Evolutionary conservation across 768 basidiomycete species (phyloP), one percentile per base, ranked within the genome.

Genomic region (Lactarius psammicola): DNA sequence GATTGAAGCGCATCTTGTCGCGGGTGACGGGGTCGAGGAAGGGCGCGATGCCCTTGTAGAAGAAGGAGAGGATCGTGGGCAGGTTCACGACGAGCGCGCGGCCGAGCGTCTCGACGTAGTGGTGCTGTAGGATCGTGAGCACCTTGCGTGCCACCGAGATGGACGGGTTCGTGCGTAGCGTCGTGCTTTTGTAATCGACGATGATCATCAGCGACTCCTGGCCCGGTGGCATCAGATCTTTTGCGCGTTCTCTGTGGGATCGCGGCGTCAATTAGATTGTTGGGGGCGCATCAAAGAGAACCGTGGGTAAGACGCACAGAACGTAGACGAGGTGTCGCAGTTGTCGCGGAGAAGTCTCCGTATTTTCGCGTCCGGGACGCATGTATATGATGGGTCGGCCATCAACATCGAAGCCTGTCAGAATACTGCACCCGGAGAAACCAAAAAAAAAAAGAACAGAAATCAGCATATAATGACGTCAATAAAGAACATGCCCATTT

Each of bases 1-100:
- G 92, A 73, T 95, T 95, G 75, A 95, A 95, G 28, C 88, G 86
- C 87, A 95, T 92, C 89, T 95, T 95, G 72, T 94, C 92, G 53
- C 90, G 81, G 0, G 94, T 95, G 34, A 94, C 85, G 7, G 94
- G 93, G 73, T 95, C 93, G 58, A 95, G 74, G 79, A 95, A 93
- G 0, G 93, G 92, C 10, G 87, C 78, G 68, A 95, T 93, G 51
- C 87, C 91, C 71, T 89, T 94, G 76, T 87, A 89, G 77, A 91
- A 89, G 76, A 90, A 89, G 72, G 74, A 85, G 56, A 90, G 81
- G 13, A 93, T 80, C 68, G 82, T 76, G 4, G 93, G 92, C 31
- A 94, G 85, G 73, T 94, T 93, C 56, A 90, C 85, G 57, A 95
- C 87, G 44, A 94, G 80, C 33, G 90, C 93, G 15, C 91, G 84